Evolutionary conservation across 2,329 filamentous ascomycete genomes (phyloP).

Genomic region (Hymenoscyphus fraxineus): DNA sequence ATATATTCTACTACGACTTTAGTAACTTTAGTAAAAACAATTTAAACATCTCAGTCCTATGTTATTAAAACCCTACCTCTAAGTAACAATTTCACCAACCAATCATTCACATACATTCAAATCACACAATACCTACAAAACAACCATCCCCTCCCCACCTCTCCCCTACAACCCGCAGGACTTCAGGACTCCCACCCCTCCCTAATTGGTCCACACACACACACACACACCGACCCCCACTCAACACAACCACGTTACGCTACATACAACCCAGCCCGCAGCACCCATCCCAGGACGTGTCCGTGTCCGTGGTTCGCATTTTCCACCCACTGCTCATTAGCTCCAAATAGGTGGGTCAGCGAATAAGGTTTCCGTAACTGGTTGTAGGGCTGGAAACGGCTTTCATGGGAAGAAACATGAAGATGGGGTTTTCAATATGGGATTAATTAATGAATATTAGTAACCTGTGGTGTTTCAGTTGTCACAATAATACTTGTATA

Average conservation of each 20-base stretch:
- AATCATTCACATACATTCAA: background rate
- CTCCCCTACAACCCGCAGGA: background rate
- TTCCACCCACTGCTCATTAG: no score
- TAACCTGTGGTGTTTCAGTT: no score
- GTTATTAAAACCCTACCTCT: no score
- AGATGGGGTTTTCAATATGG: background rate
- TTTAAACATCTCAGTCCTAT: no score
- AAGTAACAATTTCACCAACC: no score
- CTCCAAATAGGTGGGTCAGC: background rate
- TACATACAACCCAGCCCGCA: no score
- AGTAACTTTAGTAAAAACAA: no score
- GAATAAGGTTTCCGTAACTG: background rate
- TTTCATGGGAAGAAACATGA: background rate
- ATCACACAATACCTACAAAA: background rate
- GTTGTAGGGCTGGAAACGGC: background rate
- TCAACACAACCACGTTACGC: no score
- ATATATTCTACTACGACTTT: no score
- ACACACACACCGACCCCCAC: no score
- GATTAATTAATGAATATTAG: no score
- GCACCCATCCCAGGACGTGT: no score
- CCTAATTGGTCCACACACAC: background rate
- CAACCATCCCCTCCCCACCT: background rate
- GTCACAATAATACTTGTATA: background rate
- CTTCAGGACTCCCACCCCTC: background rate
- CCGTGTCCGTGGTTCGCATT: background rate